phyloP scores from a whole-genome alignment of 768 basidiomycete species.

The Boletus eberwhitei region DNA sequence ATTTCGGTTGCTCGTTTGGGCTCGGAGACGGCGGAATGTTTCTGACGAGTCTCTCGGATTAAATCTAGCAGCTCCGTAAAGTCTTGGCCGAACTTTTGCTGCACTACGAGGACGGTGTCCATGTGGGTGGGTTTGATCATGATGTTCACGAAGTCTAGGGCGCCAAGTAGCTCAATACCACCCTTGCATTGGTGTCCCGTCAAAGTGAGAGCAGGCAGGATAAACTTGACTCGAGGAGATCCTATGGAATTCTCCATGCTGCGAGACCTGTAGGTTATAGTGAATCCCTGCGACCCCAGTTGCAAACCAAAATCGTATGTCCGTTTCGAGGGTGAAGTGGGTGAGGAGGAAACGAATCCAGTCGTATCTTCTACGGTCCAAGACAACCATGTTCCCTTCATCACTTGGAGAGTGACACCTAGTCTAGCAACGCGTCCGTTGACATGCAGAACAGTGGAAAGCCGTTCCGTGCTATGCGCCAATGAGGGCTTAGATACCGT shows the following conservation, averaged over 20 bases:
- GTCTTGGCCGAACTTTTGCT: constrained; percentile 87
- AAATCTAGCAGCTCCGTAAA: constrained; percentile 76
- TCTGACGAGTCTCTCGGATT: constrained; percentile 55
- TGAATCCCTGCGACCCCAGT: constrained; percentile 57
- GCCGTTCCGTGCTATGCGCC: constrained; percentile 9
- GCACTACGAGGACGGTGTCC: constrained; percentile 79
- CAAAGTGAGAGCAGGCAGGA: constrained; percentile 62
- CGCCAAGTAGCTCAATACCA: constrained; percentile 48
- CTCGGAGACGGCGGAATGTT: constrained; percentile 13
- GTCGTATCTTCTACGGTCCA: constrained; percentile 60
- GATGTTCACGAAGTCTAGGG: constrained; percentile 67
- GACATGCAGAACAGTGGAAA: constrained; percentile 39
- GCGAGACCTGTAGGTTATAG: constrained; percentile 49
- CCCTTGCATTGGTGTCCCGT: constrained; percentile 54
- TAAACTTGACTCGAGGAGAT: constrained; percentile 55
- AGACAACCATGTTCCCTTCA: constrained; percentile 85
- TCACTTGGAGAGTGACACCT: constrained; percentile 70
- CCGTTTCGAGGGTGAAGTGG: constrained; percentile 29
- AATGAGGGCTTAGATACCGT: constrained; percentile 31
- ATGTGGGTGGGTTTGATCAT: constrained; percentile 79
- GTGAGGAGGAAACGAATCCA: constrained; percentile 43
- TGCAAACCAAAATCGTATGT: constrained; percentile 60
- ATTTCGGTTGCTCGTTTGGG: constrained; percentile 14
- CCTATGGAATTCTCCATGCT: constrained; percentile 33
- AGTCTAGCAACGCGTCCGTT: constrained; percentile 50